phyloP scores from a whole-genome alignment of 2,329 filamentous ascomycete species.

The Pseudogymnoascus sp. region DNA sequence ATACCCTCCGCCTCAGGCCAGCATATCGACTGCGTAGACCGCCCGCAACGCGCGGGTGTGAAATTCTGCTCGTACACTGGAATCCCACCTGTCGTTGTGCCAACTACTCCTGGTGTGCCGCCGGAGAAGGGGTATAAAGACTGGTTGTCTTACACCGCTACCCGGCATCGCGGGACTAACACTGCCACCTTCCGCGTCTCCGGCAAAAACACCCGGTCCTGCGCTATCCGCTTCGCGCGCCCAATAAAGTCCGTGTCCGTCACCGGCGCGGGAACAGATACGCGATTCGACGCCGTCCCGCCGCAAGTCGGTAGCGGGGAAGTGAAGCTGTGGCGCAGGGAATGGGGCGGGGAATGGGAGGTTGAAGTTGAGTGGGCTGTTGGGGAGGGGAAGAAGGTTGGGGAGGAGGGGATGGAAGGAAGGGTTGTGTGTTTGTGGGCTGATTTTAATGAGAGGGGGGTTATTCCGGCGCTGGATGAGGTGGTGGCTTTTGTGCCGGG shows the following conservation, averaged over 20 bases:
- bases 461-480: constrained; percentile 80
- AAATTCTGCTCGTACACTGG: constrained; percentile 65
- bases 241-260: constrained; percentile 59
- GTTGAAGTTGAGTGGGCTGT: constrained; percentile 56
- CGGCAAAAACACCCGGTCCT: constrained; percentile 70
- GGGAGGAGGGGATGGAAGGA: constrained; percentile 45
- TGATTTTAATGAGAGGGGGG: constrained; percentile 64
- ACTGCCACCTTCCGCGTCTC: constrained; percentile 57
- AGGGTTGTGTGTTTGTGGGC: constrained; percentile 76
- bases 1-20: constrained; percentile 65
- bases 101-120: constrained; percentile 34
- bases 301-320: constrained; percentile 56
- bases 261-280: constrained; percentile 50
- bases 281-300: constrained; percentile 52
- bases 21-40: constrained; percentile 42
- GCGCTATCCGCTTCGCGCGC: constrained; percentile 63
- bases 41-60: constrained; percentile 41
- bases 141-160: constrained; percentile 61
- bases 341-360: constrained; percentile 68
- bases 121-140: constrained; percentile 38
- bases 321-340: constrained; percentile 73
- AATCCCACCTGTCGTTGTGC: constrained; percentile 55
- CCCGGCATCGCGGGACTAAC: constrained; percentile 34
- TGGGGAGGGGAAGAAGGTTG: constrained; percentile 24
- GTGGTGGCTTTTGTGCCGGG: constrained; percentile 63